These are phyloP conservation scores for Punica granatum DNA, from an alignment of 345 rosid species.

Conservation along the genomic window DNA sequence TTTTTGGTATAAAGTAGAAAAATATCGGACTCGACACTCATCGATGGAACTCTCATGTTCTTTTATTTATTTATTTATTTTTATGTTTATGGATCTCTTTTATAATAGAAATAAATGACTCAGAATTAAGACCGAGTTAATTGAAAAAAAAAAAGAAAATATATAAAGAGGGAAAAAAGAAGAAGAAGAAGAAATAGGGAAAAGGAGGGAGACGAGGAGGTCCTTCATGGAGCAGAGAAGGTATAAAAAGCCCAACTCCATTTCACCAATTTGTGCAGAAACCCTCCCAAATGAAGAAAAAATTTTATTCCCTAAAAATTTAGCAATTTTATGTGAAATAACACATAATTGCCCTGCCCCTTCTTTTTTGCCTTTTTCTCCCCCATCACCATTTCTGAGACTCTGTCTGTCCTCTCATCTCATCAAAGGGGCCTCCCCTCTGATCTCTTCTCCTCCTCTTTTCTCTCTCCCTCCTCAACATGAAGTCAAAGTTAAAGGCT, in stretches of 20 bases:
- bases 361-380: constrained; percentile 9
- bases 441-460: constrained; percentile 2
- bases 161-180: background rate
- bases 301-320: background rate
- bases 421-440: constrained; percentile 2
- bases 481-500: background rate
- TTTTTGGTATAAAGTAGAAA: too few relatives aligned
- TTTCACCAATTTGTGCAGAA: constrained; percentile 21
- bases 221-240: constrained; percentile 17
- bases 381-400: background rate
- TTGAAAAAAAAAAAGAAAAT: too few relatives aligned
- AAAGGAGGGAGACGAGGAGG: background rate
- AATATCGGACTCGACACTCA: too few relatives aligned
- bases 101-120: background rate
- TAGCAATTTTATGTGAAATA: background rate
- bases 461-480: constrained; percentile 9
- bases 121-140: too few relatives aligned
- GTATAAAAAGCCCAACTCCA: constrained; percentile 29
- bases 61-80: too few relatives aligned
- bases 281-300: constrained; percentile 14
- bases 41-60: too few relatives aligned
- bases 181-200: background rate
- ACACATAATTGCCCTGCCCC: background rate
- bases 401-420: background rate
- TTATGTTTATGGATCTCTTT: background rate